Percentiles rank a stretch among this genome's conserved stretches.
These are phyloP conservation scores for Penicillium sp. DNA, from an alignment of 2,329 filamentous ascomycete genomes.

Conservation along the genomic window DNA sequence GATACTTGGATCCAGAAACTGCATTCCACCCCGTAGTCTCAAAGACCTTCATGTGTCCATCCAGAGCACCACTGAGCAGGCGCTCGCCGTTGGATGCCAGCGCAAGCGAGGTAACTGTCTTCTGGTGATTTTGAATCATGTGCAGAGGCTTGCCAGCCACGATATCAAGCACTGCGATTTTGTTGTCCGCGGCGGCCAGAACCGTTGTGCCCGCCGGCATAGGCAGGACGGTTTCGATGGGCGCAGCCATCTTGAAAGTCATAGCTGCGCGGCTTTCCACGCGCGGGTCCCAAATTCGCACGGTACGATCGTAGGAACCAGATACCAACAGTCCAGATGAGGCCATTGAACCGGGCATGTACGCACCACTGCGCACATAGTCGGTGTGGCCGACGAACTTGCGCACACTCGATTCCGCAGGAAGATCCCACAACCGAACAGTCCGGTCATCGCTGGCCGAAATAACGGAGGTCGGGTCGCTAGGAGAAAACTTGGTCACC, in stretches of 20 bases:
- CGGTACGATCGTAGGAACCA: slow-evolving; percentile 91
- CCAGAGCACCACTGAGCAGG: slow-evolving; percentile 79
- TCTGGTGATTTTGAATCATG: slow-evolving; percentile 89
- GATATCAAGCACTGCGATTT: slow-evolving; percentile 86
- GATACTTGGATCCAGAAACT: slow-evolving; percentile 90
- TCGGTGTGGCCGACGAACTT: slow-evolving; percentile 84
- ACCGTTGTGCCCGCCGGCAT: slow-evolving; percentile 82
- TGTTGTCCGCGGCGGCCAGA: slow-evolving; percentile 75
- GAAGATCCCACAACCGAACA: slow-evolving; percentile 89
- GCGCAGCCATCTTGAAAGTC: slow-evolving; percentile 89
- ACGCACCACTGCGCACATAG: slow-evolving; percentile 82
- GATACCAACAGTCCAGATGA: slow-evolving; percentile 70
- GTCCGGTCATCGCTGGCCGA: slow-evolving; percentile 89
- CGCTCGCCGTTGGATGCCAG: slow-evolving; percentile 74
- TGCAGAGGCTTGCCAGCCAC: slow-evolving; percentile 84
- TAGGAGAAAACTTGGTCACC: slow-evolving; percentile 84
- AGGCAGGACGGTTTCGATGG: slow-evolving; percentile 81
- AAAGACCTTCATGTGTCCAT: slow-evolving; percentile 96
- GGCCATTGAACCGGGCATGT: slow-evolving; percentile 65
- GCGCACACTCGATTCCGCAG: slow-evolving; percentile 67
- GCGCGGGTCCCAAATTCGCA: slow-evolving; percentile 87
- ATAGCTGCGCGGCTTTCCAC: slow-evolving; percentile 67
- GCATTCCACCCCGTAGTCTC: slow-evolving; percentile 94
- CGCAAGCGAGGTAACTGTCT: slow-evolving; percentile 86
- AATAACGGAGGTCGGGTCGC: slow-evolving; percentile 79